A percentile compares a stretch with the other conserved stretches of the same genome.
Evolutionary conservation across 2,329 filamentous ascomycete species (phyloP).

Genomic region (Helicocarpus griseus): DNA sequence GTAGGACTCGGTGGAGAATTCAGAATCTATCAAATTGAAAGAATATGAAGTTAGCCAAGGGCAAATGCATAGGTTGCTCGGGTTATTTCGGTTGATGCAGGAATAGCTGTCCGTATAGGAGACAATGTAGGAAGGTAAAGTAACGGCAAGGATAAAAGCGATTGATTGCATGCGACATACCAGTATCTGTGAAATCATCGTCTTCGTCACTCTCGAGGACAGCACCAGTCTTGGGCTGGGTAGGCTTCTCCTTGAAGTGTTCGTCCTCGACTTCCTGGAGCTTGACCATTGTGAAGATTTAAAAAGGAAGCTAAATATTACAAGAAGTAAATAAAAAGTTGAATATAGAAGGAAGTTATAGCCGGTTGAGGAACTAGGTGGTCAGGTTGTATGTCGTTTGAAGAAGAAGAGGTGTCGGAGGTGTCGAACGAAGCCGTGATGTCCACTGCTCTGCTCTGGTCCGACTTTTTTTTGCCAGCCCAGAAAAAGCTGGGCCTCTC

Average conservation of each 20-base stretch:
- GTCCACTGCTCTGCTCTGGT: neutral
- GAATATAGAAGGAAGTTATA: neutral
- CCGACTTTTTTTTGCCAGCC: slow-evolving; percentile 2
- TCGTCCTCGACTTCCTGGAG: slow-evolving; percentile 95
- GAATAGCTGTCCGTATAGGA: neutral
- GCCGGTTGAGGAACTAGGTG: neutral
- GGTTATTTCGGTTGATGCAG: neutral
- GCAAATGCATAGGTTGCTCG: too few relatives aligned
- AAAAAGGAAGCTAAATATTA: neutral
- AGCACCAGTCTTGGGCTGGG: slow-evolving; percentile 51
- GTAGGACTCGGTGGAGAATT: slow-evolving; percentile 73
- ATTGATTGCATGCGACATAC: slow-evolving; percentile 42
- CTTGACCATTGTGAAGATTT: slow-evolving; percentile 65
- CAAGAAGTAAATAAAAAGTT: neutral
- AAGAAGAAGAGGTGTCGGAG: neutral
- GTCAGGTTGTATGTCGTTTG: neutral
- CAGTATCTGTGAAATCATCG: slow-evolving; percentile 83
- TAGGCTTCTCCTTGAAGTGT: slow-evolving; percentile 68
- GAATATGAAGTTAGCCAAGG: neutral
- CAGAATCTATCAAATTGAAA: slow-evolving; percentile 53
- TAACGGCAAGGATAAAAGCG: neutral
- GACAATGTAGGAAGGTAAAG: neutral
- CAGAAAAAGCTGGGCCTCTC: neutral
- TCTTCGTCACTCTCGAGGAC: slow-evolving; percentile 47
- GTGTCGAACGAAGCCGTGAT: neutral